phyloP scores from a whole-genome alignment of 1,284 basidiomycete species.

The Athelia sp. region DNA sequence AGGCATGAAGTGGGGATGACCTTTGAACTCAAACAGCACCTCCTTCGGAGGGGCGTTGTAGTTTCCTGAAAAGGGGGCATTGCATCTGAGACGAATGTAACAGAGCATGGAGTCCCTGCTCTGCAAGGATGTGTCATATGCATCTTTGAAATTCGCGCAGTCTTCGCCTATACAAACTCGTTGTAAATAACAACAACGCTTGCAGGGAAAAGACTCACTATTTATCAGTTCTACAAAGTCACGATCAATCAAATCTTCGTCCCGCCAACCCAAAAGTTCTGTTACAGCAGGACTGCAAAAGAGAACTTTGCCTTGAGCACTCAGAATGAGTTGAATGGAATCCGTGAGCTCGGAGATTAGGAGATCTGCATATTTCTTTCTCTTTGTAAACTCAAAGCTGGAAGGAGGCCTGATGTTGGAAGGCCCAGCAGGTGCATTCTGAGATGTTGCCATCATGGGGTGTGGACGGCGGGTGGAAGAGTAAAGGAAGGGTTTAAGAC shows the following conservation, averaged over 20 bases:
- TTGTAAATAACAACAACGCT: neutral
- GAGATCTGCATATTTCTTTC: conserved; percentile 85
- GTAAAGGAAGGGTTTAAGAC: neutral
- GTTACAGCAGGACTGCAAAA: conserved; percentile 67
- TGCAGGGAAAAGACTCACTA: conserved; percentile 34
- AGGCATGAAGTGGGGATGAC: conserved; percentile 54
- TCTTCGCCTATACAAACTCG: conserved; percentile 48
- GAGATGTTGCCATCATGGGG: conserved; percentile 1
- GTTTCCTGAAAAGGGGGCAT: conserved; percentile 15
- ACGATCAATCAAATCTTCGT: conserved; percentile 65
- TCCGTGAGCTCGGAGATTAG: conserved; percentile 74
- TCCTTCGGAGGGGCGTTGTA: conserved; percentile 32
- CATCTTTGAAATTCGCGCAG: conserved; percentile 46
- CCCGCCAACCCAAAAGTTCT: conserved; percentile 73
- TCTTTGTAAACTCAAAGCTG: conserved; percentile 75
- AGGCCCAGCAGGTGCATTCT: neutral
- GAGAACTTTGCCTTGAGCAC: conserved; percentile 52
- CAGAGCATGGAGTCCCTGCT: conserved; percentile 44
- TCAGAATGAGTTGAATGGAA: conserved; percentile 65
- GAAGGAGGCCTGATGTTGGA: conserved; percentile 15
- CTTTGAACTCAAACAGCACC: conserved; percentile 71
- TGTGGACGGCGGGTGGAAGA: conserved; percentile 1
- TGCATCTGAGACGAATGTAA: conserved; percentile 61
- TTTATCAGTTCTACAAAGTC: conserved; percentile 64
- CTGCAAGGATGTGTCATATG: conserved; percentile 51